Conservation (phyloP, 164 flowering plant species). For the Vitis riparia region DNA sequence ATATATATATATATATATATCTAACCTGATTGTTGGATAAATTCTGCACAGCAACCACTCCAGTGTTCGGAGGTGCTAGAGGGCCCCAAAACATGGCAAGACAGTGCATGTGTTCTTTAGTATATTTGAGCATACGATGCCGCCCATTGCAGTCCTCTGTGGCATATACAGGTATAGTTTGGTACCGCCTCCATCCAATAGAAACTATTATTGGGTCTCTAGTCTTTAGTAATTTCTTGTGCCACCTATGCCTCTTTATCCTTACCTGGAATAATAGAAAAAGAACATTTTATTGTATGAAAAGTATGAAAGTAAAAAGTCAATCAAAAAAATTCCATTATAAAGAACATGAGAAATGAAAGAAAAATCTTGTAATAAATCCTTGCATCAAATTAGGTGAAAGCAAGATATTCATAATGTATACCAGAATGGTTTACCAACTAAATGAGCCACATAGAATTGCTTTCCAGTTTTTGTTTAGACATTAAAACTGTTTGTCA, state of each 20-base stretch:
- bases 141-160: conserved; percentile 88
- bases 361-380: too few relatives aligned
- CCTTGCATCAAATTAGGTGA: too few relatives aligned
- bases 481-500: too few relatives aligned
- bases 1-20: background rate
- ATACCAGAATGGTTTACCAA: too few relatives aligned
- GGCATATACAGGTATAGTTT: conserved; percentile 85
- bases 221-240: conserved; percentile 79
- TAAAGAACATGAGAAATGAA: too few relatives aligned
- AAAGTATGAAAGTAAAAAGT: background rate
- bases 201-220: conserved; percentile 89
- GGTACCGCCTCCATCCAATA: conserved; percentile 97
- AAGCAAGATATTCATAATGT: too few relatives aligned
- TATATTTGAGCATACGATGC: conserved; percentile 91
- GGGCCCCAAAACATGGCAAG: conserved; percentile 98
- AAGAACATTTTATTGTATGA: background rate
- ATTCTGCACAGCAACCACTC: conserved; percentile 82
- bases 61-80: conserved; percentile 91
- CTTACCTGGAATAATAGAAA: conserved; percentile 50
- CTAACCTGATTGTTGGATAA: conserved; percentile 80
- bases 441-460: too few relatives aligned
- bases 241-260: conserved; percentile 93
- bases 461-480: too few relatives aligned
- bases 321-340: too few relatives aligned
- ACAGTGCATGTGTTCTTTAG: conserved; percentile 98